Base-by-base conservation (phyloP, 768 basidiomycete species). In the Pleurotus ostreatus region DNA sequence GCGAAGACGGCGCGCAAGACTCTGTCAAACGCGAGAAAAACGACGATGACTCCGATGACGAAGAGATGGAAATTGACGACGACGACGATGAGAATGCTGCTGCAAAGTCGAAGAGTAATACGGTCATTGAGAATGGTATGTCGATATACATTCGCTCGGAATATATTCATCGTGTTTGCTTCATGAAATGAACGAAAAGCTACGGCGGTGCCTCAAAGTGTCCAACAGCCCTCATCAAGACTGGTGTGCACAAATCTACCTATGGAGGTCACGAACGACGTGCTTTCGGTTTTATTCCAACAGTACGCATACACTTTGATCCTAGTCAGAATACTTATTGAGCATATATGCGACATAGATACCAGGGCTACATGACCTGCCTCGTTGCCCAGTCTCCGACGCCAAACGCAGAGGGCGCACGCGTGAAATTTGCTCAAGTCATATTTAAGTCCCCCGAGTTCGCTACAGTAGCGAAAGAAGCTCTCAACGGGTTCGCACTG, bases 1-100 rank as follows among this genome's bases (percentile, higher is more conserved):
- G 91, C 64, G 89, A 89, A 43, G 86, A 89, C 43, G 83, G 81
- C 46, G 66, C 70, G 40, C 75, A 73, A 22, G 81, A 81, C 45
- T 78, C 73, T 52, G 83, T 78, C 23, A 96, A 95, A 74, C 82
- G 85, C 59, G 83, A 85, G 63, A 91, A 84, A 68, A 73, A 77
- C 44, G 82, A 82, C 47, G 85, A 80, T 53, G 83, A 84, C 61
- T 34, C 30, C 30, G 89, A 91, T 60, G 93, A 85, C 55, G 89
- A 89, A 66, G 92, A 94, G 74, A 95, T 95, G 88, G 94, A 96
- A 73, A 92, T 94, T 65, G 93, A 94, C 58, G 92, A 94, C 49
- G 93, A 97, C 46, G 88, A 91, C 46, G 86, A 89, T 55, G 67
- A 53, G 74, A 38, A 72, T 73, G 46, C 77, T 71, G 58, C 70